Base-by-base conservation (phyloP, 139 green algal genomes). In the Auxenochlorella pyrenoidosa region DNA sequence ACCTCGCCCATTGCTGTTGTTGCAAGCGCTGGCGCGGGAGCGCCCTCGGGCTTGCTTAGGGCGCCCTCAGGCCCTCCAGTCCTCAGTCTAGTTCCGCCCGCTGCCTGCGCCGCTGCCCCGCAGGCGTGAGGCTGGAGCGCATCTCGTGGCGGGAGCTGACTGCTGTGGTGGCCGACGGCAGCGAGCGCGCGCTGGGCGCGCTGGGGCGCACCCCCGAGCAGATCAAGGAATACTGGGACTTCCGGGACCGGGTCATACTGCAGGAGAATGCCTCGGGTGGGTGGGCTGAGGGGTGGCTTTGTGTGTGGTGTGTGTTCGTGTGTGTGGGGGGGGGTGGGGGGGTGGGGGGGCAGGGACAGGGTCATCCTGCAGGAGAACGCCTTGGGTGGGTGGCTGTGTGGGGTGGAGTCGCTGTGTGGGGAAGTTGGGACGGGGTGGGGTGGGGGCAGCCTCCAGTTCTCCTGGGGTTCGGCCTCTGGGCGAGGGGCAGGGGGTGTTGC, bases 221-320 rank as follows among this genome's bases (percentile, higher is more conserved):
- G 18, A 82, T 82, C 43, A 82, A 66, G 79, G 47, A 24, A 36
- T 70, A 82, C 51, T 70, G 47, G 47, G 77, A 47, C 51, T 47
- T 51, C 5, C 77, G 77, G 10, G 77, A 83, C 51, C 41, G 21
- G 2, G 51, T 83, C 10, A 66, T 70, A 5, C 18, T 70, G 51
- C n/a, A 30, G 44, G 41, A 58, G 66, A 79, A 79, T 24, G 82
- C 82, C 16, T 86, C 82, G 0, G 80, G 80, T 85, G 80, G 34
- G 47, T 16, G 15, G 13, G 8, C 12, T 13, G 12, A 43, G 5
- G 22, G 12, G 22, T 16, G 12, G 12, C 30, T 41, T 40, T 38
- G 21, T 75, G 5, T 75, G 5, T 26, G 21, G 66, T 75, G 34
- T 76, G 70, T 16, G 26, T 16, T 40, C 4, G 12, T 36, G 66